These are phyloP conservation scores for Amphicarpaea edgeworthii DNA, from an alignment of 306 rosid species.

Conservation along the genomic window DNA sequence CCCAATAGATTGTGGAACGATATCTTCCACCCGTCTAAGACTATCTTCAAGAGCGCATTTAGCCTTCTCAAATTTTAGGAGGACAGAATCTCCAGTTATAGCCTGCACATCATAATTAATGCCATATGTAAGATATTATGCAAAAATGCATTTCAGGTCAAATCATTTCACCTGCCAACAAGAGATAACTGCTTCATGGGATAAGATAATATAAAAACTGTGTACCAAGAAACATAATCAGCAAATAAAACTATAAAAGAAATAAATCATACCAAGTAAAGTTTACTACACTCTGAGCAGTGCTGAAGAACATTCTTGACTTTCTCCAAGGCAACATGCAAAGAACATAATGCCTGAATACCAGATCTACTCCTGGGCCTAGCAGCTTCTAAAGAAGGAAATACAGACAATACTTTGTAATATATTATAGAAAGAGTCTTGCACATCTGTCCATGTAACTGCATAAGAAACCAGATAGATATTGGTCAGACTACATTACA, in stretches of 20 bases:
- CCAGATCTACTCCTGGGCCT: slow-evolving; percentile 98
- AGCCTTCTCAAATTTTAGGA: slow-evolving; percentile 85
- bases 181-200: slow-evolving; percentile 3
- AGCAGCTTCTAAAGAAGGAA: slow-evolving; percentile 96
- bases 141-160: slow-evolving; percentile 9
- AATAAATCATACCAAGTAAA: slow-evolving; percentile 77
- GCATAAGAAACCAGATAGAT: slow-evolving; percentile 47
- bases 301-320: slow-evolving; percentile 88
- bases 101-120: slow-evolving; percentile 69
- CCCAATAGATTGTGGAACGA: slow-evolving; percentile 93
- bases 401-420: slow-evolving; percentile 78
- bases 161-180: slow-evolving; percentile 34
- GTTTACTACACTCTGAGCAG: slow-evolving; percentile 93
- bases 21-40: slow-evolving; percentile 86
- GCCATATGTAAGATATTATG: slow-evolving; percentile 38
- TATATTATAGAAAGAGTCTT: slow-evolving; percentile 79
- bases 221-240: slow-evolving; percentile 21
- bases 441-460: slow-evolving; percentile 97
- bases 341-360: slow-evolving; percentile 90
- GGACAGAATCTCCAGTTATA: slow-evolving; percentile 94
- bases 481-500: slow-evolving; percentile 18
- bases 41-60: slow-evolving; percentile 89
- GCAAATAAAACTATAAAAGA: slow-evolving; percentile 30
- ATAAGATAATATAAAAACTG: slow-evolving; percentile 19
- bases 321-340: slow-evolving; percentile 94